Evolutionary conservation across 106 monocot species (phyloP).

Genomic region (Dendrobium catenatum): DNA sequence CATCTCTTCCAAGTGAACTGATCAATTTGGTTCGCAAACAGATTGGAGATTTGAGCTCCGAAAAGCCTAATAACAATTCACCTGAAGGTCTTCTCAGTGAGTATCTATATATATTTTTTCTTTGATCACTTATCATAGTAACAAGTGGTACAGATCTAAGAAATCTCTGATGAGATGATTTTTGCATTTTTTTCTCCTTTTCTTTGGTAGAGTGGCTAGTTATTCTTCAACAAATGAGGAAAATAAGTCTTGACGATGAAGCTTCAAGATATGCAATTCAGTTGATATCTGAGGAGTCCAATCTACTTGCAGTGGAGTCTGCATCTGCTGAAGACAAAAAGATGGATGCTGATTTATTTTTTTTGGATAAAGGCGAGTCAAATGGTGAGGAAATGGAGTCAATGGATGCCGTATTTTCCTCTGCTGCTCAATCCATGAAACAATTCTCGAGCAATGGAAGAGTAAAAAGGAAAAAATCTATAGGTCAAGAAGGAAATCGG

Average conservation of each 20-base stretch:
- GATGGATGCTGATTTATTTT: constrained; percentile 45
- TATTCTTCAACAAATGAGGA: constrained; percentile 43
- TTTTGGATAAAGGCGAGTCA: constrained; percentile 38
- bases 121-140: neutral
- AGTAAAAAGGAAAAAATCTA: constrained; percentile 36
- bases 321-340: constrained; percentile 10
- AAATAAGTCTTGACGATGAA: constrained; percentile 36
- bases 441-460: constrained; percentile 14
- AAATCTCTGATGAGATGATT: neutral
- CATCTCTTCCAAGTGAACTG: constrained; percentile 37
- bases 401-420: constrained; percentile 36
- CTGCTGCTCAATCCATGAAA: constrained; percentile 48
- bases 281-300: constrained; percentile 35
- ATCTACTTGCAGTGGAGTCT: constrained; percentile 6
- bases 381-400: constrained; percentile 34
- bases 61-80: constrained; percentile 41
- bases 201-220: constrained; percentile 55
- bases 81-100: constrained; percentile 78
- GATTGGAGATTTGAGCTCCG: constrained; percentile 20
- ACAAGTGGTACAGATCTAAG: neutral
- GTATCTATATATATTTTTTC: constrained; percentile 11
- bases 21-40: constrained; percentile 42
- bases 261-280: constrained; percentile 17
- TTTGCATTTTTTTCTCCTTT: neutral
- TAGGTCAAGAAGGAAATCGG: constrained; percentile 15